Evolutionary conservation across 208 protist genomes (phyloP), one percentile per base, ranked within the genome.

Genomic region (Crithidia mellificae): DNA sequence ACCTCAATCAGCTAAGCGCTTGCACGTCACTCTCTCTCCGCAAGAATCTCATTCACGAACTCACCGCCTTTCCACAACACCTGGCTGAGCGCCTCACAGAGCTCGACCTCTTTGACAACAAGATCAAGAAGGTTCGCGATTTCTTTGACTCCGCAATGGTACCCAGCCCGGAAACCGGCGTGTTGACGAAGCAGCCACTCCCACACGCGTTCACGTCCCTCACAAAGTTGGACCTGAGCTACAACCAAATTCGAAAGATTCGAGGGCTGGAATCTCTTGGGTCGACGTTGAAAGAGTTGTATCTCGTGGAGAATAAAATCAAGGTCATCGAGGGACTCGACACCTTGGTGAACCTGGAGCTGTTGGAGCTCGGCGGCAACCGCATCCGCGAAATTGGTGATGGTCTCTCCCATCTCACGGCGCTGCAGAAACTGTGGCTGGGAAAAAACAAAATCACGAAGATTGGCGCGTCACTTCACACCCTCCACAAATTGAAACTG

Each of bases 51-150:
- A 87, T 98, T 41, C 88, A 96, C 50, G 84, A 89, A 32, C 65
- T 98, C 0, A 70, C 75, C 29, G 74, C 83, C 2, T 78, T 98
- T 50, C 92, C 92, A 4, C 61, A 85, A 52, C 61, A 84, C 32
- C 72, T 96, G 25, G 80, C 80, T 1, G 49, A 67, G 17, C 79
- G 85, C 15, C 80, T 98, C 4, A 51, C 71, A 7, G 83, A 91
- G 34, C 77, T 98, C 1, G 94, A 98, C 54, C 65, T 98, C 27
- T 98, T 96, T 57, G 94, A 97, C 72, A 98, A 98, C 78, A 95
- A 98, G 58, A 85, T 98, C 50, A 69, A 74, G 9, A 92, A 88
- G 54, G 41, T 97, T 12, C 57, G 83, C 2, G 78, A 87, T 38
- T 97, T 97, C 67, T 96, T 96, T 52, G 72, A 73, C 34, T 68